A percentile compares a stretch with the other conserved stretches of the same genome.
Evolutionary conservation across 352 stramenopile species (phyloP).

Genomic region (Phytophthora pluvialis): DNA sequence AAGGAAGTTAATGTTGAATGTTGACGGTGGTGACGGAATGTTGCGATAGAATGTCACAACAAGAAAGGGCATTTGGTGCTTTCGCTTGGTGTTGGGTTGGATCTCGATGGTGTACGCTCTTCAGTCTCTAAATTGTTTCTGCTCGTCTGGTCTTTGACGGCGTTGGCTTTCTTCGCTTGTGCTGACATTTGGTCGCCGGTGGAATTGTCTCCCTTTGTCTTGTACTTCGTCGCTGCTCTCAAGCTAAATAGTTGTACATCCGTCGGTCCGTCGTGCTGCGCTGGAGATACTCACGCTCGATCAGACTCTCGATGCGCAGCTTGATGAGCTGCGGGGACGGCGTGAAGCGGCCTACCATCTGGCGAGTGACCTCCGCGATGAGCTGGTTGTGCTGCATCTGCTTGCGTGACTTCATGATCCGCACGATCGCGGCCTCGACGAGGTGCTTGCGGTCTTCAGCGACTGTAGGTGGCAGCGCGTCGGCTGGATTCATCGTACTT

Average conservation of each 20-base stretch:
- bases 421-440: conserved; percentile 94
- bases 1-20: neutral
- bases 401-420: conserved; percentile 96
- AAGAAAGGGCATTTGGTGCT: neutral
- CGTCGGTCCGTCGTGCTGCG: conserved; percentile 91
- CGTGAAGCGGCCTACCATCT: conserved; percentile 93
- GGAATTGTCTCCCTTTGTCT: conserved; percentile 1
- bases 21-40: neutral
- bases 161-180: neutral
- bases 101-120: neutral
- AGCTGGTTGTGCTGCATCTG: conserved; percentile 93
- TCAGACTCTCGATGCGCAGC: conserved; percentile 98
- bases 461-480: conserved; percentile 90
- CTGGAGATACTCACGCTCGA: conserved; percentile 99
- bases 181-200: conserved; percentile 1
- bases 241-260: conserved; percentile 99
- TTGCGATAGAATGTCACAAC: conserved; percentile 19
- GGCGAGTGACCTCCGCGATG: conserved; percentile 90
- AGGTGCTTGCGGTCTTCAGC: conserved; percentile 97
- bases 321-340: conserved; percentile 97
- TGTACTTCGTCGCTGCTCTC: conserved; percentile 28
- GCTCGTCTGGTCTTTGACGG: conserved; percentile 2
- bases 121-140: conserved; percentile 7
- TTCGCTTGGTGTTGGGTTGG: too few relatives aligned
- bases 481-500: conserved; percentile 49